Base-by-base conservation (phyloP, 2,329 filamentous ascomycete genomes). In the Clonostachys chloroleuca region DNA sequence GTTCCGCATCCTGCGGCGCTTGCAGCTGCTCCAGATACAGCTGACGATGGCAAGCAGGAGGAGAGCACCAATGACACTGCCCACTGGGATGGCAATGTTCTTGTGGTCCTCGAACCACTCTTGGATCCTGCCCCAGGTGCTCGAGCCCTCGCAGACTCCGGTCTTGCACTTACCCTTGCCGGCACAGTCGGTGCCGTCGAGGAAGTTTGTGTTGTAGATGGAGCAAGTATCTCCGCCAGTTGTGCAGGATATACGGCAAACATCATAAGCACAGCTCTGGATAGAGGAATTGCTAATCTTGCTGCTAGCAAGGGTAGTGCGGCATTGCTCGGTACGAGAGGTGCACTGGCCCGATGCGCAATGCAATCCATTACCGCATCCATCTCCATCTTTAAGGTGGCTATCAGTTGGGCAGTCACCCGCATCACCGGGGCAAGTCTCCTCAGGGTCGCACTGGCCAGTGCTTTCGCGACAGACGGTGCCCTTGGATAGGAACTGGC, bases 291-390 rank as follows among this genome's bases (percentile, higher is more conserved):
- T 92, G 62, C 78, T 80, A 48, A 80, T 76, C 1, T 84, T 86
- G 51, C 87, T 80, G 30, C 79, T 81, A 35, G 90, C 91, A 76
- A 96, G 87, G 43, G 95, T 76, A 12, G 83, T 86, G 65, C 86
- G 84, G 72, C 94, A 99, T 69, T 99, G 94, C 60, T 85, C 78
- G 64, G 96, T 84, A 52, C 94, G 85, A 46, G 87, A 94, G 5
- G 94, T 99, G 67, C 94, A 99, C 67, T 97, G 92, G 12, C 94
- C 94, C 42, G 87, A 92, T 33, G 94, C 90, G 62, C 94, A 99
- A 34, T 80, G 70, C 34, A 97, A 77, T 3, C 80, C 80, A 3
- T 67, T 60, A 34, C 89, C 90, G 61, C 94, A 99, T 16, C 69
- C 67, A 5, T 80, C 73, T 52, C 84, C 94, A 62, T 97, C 84